Conservation (phyloP, 1,284 basidiomycete genomes). For the Melanopsichium pennsylvanicum region DNA sequence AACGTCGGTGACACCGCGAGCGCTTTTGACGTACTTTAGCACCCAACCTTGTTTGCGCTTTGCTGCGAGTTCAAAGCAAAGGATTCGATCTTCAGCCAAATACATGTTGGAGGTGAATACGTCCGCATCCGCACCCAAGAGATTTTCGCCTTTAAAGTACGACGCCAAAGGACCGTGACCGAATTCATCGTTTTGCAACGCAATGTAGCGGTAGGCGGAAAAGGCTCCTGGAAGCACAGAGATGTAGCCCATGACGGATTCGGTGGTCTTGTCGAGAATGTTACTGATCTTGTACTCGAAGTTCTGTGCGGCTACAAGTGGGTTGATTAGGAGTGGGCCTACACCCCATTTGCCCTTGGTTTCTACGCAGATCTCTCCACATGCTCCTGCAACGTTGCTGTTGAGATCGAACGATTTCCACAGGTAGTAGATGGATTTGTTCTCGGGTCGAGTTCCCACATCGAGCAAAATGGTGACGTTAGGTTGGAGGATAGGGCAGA, state of each 20-base stretch:
- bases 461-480: constrained; percentile 90
- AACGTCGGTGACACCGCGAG: constrained; percentile 92
- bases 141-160: constrained; percentile 95
- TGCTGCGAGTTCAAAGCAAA: constrained; percentile 92
- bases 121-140: constrained; percentile 88
- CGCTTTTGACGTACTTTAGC: constrained; percentile 92
- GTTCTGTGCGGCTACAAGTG: constrained; percentile 82
- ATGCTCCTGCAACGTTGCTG: constrained; percentile 86
- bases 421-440: constrained; percentile 94
- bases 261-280: constrained; percentile 64
- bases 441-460: constrained; percentile 95
- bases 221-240: constrained; percentile 57
- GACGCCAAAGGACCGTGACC: constrained; percentile 88
- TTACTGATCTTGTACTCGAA: constrained; percentile 82
- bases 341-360: constrained; percentile 61
- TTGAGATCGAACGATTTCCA: constrained; percentile 88
- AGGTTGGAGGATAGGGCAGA: constrained; percentile 71
- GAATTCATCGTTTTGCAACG: constrained; percentile 83
- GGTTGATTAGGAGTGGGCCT: constrained; percentile 89
- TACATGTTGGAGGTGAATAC: constrained; percentile 82
- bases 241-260: constrained; percentile 64
- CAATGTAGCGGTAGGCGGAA: constrained; percentile 76
- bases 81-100: constrained; percentile 76
- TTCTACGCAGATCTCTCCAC: constrained; percentile 71
- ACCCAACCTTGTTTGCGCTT: constrained; percentile 90